Base-by-base conservation (phyloP, 1,284 basidiomycete genomes). In the Tranzscheliella williamsii region DNA sequence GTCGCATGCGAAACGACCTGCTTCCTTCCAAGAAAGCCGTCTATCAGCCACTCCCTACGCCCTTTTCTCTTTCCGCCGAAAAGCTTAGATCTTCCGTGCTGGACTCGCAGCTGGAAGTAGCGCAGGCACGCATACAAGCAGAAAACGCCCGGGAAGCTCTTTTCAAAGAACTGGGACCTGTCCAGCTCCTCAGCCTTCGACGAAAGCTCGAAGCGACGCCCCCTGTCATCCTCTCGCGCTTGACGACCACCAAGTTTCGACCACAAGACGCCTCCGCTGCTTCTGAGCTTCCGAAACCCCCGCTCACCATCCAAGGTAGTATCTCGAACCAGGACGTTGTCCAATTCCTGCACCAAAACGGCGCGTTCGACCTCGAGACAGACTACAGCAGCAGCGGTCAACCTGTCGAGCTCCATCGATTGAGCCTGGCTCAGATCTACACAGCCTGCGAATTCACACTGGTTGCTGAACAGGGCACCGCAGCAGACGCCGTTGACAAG, bases 1-100 rank as follows among this genome's bases (percentile, higher is more conserved):
- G 60, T 30, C 53, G 53, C 20, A 63, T 63, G 60, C 60, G 60
- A 33, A 63, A 63, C 53, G 35, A 46, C 41, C 49, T 63, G 17
- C 38, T 63, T 11, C 60, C 60, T 15, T 3, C 15, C 1, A 9
- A 31, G 12, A 48, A 53, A 49, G 60, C 60, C 46, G 18, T 52
- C 39, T 63, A 63, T 40, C 35, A 46, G 34, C 60, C 60, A 20
- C 42, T 63, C 5, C 49, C 52, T 2, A 62, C 58, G 2, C 57
- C 57, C 11, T 50, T 47, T 33, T 43, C 49, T 15, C 38, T 52
- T n/a, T 38, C 58, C 5, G 17, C 38, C 26, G 23, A 46, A 4
- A 43, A 45, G n/a, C 9, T 20, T 41, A 42, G 43, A 48, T 31
- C 43, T 15, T 42, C 47, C 11, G 18, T 47, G 24, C 44, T 48